Conservation (phyloP, 2,329 filamentous ascomycete genomes). For the Botrytis deweyae region DNA sequence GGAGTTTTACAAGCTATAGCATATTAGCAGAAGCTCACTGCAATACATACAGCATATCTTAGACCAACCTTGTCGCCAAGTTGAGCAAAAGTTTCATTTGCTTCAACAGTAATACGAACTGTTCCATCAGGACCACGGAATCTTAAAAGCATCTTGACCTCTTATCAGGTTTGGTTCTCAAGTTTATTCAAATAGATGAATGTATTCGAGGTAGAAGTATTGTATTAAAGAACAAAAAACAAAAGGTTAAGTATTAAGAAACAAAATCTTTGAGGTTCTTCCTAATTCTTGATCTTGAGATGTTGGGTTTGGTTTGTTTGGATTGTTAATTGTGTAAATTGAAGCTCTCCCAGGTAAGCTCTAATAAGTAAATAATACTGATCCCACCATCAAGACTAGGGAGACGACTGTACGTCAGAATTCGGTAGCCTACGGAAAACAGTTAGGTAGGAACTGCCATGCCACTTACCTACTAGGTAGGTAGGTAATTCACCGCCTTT, state of each 20-base stretch:
- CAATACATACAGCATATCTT: background rate
- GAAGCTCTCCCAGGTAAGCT: background rate
- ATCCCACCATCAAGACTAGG: background rate
- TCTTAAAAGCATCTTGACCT: conserved; percentile 34
- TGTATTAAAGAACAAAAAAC: background rate
- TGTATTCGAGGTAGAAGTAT: background rate
- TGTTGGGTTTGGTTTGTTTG: background rate
- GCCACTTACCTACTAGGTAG: background rate
- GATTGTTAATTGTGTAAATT: background rate
- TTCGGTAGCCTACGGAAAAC: conserved; percentile 12
- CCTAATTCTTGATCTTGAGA: background rate
- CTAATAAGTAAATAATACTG: background rate
- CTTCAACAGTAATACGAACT: conserved; percentile 77
- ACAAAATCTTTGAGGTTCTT: conserved; percentile 3
- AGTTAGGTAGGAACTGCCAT: background rate
- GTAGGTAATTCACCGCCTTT: conserved; percentile 8
- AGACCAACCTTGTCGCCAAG: conserved; percentile 52
- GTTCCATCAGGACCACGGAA: conserved; percentile 85
- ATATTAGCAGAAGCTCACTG: conserved; percentile 25
- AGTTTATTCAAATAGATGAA: background rate
- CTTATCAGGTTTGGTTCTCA: background rate
- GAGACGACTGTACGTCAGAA: conserved; percentile 18
- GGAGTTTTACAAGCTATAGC: conserved; percentile 54
- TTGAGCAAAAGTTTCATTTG: conserved; percentile 69
- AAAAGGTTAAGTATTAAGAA: background rate